A percentile compares a stretch with the other conserved stretches of the same genome.
These are phyloP conservation scores for Diaporthe sp. DNA, from an alignment of 2,329 filamentous ascomycete species.

Conservation along the genomic window DNA sequence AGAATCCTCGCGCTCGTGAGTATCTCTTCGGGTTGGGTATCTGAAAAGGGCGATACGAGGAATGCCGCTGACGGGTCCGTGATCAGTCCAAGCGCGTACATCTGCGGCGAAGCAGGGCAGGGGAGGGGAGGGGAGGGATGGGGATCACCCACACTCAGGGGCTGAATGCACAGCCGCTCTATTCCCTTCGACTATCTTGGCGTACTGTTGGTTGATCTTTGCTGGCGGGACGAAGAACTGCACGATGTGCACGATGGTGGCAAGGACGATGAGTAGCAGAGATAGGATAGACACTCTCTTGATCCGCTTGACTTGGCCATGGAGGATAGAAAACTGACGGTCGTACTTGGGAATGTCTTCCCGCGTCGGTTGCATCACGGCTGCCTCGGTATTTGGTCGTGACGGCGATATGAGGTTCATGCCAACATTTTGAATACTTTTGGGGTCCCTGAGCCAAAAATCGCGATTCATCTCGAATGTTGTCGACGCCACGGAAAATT, in stretches of 20 bases:
- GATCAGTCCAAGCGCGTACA: conserved; percentile 13
- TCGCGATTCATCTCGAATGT: conserved; percentile 7
- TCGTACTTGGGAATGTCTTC: conserved; percentile 2
- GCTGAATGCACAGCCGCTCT: conserved; percentile 17
- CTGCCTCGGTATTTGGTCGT: background rate
- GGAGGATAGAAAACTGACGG: conserved; percentile 4
- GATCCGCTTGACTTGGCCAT: conserved; percentile 10
- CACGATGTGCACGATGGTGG: conserved; percentile 14
- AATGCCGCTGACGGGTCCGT: conserved; percentile 18
- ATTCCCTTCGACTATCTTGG: conserved; percentile 18
- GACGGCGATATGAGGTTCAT: conserved; percentile 9
- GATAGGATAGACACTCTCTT: conserved; percentile 14
- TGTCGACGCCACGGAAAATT: background rate
- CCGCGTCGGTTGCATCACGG: background rate
- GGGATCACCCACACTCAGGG: conserved; percentile 12
- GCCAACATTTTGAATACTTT: conserved; percentile 23
- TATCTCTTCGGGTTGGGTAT: conserved; percentile 4
- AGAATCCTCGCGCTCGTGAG: conserved; percentile 13
- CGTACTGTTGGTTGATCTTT: conserved; percentile 21
- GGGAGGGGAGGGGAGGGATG: background rate
- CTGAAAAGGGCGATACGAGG: conserved; percentile 17
- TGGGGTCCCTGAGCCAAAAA: conserved; percentile 8
- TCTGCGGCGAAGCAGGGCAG: conserved; percentile 3
- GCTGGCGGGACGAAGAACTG: conserved; percentile 18
- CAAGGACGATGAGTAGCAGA: background rate